phyloP scores from a whole-genome alignment of 179 eudicot genomes.

The Pouteria campechiana region DNA sequence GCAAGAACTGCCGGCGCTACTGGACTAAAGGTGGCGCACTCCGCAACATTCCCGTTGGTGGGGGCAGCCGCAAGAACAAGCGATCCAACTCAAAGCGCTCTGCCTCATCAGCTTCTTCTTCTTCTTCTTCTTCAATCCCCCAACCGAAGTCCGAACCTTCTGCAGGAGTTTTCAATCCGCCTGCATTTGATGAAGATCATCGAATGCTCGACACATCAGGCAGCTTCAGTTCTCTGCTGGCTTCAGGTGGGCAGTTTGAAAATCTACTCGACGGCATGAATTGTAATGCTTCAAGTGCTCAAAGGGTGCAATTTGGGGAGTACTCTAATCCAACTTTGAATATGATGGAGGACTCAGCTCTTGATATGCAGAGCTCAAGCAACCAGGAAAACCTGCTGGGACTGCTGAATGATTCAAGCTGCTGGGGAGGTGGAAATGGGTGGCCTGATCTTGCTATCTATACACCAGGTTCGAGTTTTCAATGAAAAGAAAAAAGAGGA shows the following conservation, averaged over 20 bases:
- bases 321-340: constrained; percentile 1
- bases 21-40: constrained; percentile 72
- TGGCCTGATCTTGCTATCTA: constrained; percentile 58
- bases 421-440: constrained; percentile 25
- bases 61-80: constrained; percentile 30
- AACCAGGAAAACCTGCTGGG: constrained; percentile 9
- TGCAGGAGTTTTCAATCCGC: neutral
- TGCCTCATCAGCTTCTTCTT: neutral
- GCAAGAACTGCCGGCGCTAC: constrained; percentile 44
- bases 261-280: constrained; percentile 27
- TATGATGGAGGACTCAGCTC: neutral
- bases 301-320: constrained; percentile 6
- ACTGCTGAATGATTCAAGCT: constrained; percentile 3
- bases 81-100: constrained; percentile 22
- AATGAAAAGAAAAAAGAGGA: too few species aligned
- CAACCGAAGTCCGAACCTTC: constrained; percentile 11
- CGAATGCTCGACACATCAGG: constrained; percentile 10
- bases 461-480: constrained; percentile 44
- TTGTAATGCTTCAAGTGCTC: constrained; percentile 8
- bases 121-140: constrained; percentile 4
- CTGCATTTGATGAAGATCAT: constrained; percentile 4
- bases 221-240: constrained; percentile 29
- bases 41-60: constrained; percentile 59
- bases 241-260: constrained; percentile 15
- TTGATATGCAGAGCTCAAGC: constrained; percentile 6